Evolutionary conservation across 768 basidiomycete species (phyloP).

Genomic region (Stropharia rugosoannulata): DNA sequence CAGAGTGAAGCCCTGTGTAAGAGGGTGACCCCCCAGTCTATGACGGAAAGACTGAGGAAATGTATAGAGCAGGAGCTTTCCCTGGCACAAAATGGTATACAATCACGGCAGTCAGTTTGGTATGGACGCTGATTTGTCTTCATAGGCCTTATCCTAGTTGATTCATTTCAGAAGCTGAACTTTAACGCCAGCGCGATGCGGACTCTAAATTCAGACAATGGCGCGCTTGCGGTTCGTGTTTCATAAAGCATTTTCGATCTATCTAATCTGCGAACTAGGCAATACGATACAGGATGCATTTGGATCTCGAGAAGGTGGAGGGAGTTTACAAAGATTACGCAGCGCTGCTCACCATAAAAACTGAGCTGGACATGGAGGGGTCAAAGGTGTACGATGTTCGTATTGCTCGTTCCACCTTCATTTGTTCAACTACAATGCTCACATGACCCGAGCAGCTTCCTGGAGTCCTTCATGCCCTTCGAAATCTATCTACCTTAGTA

Average conservation of each 20-base stretch:
- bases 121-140: neutral
- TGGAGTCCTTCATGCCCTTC: slow-evolving; percentile 19
- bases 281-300: neutral
- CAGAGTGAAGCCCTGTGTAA: slow-evolving; percentile 24
- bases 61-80: slow-evolving; percentile 21
- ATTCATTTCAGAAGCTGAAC: slow-evolving; percentile 19
- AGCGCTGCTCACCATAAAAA: too few species aligned
- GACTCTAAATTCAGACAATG: slow-evolving; percentile 14
- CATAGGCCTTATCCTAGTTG: slow-evolving; percentile 21
- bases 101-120: neutral
- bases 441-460: slow-evolving; percentile 21
- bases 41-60: slow-evolving; percentile 20
- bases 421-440: neutral
- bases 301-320: neutral
- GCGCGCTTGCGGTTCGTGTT: slow-evolving; percentile 19
- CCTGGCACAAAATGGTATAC: slow-evolving; percentile 20
- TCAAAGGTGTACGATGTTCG: neutral
- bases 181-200: slow-evolving; percentile 16
- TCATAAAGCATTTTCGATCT: neutral
- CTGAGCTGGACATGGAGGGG: neutral
- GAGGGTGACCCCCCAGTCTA: slow-evolving; percentile 23
- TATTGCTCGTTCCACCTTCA: neutral
- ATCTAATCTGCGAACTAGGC: slow-evolving; percentile 13
- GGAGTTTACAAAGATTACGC: too few species aligned
- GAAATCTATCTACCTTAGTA: slow-evolving; percentile 13